phyloP scores from a whole-genome alignment of 495 filamentous ascomycete genomes.

The Aspergillus incahuasiensis region DNA sequence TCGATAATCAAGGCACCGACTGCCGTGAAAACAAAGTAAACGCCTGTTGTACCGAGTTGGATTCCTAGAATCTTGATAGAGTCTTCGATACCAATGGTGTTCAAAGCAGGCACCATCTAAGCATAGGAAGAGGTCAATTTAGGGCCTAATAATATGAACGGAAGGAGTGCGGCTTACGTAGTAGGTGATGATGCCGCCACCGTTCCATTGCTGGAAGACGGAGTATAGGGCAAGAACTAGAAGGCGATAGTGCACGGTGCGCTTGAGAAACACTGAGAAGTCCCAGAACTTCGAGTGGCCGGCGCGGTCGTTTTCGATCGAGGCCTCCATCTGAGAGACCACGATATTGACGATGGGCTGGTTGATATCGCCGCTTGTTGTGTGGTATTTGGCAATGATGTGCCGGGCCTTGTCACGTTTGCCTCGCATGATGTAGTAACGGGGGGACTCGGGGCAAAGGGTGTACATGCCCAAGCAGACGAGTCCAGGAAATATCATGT shows the following conservation, averaged over 20 bases:
- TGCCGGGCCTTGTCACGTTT: constrained; percentile 30
- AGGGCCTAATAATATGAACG: background rate
- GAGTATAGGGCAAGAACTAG: constrained; percentile 37
- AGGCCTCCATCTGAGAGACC: constrained; percentile 39
- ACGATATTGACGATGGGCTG: constrained; percentile 37
- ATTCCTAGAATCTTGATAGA: constrained; percentile 32
- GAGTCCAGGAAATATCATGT: constrained; percentile 34
- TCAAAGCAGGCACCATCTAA: constrained; percentile 34
- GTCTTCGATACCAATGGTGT: constrained; percentile 30
- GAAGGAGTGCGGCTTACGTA: constrained; percentile 20
- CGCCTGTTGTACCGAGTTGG: constrained; percentile 33
- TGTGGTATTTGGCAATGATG: constrained; percentile 36
- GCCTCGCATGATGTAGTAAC: constrained; percentile 38
- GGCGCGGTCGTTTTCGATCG: constrained; percentile 26
- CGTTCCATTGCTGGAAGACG: constrained; percentile 43
- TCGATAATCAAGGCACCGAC: constrained; percentile 36
- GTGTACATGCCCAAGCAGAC: constrained; percentile 36
- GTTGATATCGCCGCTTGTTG: constrained; percentile 31
- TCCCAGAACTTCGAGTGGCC: constrained; percentile 32
- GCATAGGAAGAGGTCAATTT: background rate
- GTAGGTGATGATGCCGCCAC: constrained; percentile 39
- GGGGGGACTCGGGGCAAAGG: constrained; percentile 38
- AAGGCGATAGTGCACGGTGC: constrained; percentile 31
- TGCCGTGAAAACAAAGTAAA: constrained; percentile 39
- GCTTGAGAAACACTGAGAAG: constrained; percentile 36